Conservation (phyloP, 305 asterid genomes). For the Fraxinus albicans region DNA sequence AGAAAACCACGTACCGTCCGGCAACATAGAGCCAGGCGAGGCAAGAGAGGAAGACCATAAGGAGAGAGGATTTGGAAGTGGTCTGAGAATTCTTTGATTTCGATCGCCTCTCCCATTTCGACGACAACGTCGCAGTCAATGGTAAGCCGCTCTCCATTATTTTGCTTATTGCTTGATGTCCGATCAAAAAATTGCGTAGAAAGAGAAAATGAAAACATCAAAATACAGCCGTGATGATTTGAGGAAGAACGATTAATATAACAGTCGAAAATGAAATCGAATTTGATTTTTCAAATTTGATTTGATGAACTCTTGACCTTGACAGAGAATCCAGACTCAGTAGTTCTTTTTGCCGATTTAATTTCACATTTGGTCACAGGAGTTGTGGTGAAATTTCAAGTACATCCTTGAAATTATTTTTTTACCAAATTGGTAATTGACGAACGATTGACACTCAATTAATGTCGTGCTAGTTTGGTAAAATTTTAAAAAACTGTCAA, state of each 20-base stretch:
- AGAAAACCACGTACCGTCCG: slow-evolving; percentile 52
- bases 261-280: background rate
- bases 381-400: background rate
- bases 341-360: background rate
- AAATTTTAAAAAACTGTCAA: too few species aligned
- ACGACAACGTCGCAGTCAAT: slow-evolving; percentile 34
- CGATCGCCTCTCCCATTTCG: slow-evolving; percentile 69
- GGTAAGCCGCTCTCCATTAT: slow-evolving; percentile 62
- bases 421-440: background rate
- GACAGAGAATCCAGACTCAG: background rate
- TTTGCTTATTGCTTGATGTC: background rate
- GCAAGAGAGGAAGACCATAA: slow-evolving; percentile 71
- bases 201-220: background rate
- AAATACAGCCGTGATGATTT: background rate
- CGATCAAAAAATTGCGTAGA: background rate
- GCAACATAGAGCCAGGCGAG: slow-evolving; percentile 90
- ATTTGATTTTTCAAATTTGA: background rate
- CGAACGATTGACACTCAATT: background rate
- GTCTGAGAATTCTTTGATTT: slow-evolving; percentile 55
- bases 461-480: too few species aligned
- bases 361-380: background rate
- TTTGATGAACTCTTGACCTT: background rate
- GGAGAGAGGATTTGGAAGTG: slow-evolving; percentile 60
- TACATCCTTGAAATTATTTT: background rate
- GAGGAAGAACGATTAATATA: background rate